Evolutionary conservation across 495 filamentous ascomycete genomes (phyloP).

Genomic region (Baudoinia panamericana): DNA sequence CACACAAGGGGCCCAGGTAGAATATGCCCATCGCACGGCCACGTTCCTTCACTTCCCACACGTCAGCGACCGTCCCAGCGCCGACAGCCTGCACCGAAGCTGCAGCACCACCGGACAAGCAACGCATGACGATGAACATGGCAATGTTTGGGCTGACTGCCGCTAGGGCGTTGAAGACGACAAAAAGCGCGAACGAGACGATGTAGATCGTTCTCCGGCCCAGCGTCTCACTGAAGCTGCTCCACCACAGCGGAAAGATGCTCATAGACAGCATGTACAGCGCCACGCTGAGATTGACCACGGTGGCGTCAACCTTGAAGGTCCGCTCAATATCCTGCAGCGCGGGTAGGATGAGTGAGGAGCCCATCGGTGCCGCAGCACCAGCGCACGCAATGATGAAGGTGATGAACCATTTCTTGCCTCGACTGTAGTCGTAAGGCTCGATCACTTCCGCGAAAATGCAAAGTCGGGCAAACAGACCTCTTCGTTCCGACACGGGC

Average conservation of each 20-base stretch:
- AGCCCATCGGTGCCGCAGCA: slow-evolving; percentile 70
- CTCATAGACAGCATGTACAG: slow-evolving; percentile 85
- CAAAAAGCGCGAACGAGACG: slow-evolving; percentile 64
- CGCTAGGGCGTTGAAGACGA: slow-evolving; percentile 60
- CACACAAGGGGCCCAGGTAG: slow-evolving; percentile 80
- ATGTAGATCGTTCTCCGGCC: slow-evolving; percentile 81
- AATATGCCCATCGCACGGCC: slow-evolving; percentile 88
- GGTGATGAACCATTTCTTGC: slow-evolving; percentile 78
- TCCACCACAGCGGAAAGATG: slow-evolving; percentile 93
- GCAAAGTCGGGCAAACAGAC: slow-evolving; percentile 57
- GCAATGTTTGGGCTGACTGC: slow-evolving; percentile 62
- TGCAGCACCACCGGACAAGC: slow-evolving; percentile 69
- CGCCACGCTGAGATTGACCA: slow-evolving; percentile 72
- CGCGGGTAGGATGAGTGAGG: slow-evolving; percentile 73
- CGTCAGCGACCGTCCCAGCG: slow-evolving; percentile 82
- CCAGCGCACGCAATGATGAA: slow-evolving; percentile 64
- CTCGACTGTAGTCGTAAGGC: slow-evolving; percentile 56
- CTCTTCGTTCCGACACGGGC: slow-evolving; percentile 54
- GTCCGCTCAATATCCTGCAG: slow-evolving; percentile 55
- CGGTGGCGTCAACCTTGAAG: slow-evolving; percentile 49
- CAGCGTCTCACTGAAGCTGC: slow-evolving; percentile 69
- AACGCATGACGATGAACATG: slow-evolving; percentile 78
- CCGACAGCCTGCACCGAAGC: slow-evolving; percentile 87
- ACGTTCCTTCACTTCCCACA: slow-evolving; percentile 72
- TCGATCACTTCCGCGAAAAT: slow-evolving; percentile 72